Evolutionary conservation across 495 filamentous ascomycete genomes (phyloP).

Genomic region (Sphaerosporella brunnea): DNA sequence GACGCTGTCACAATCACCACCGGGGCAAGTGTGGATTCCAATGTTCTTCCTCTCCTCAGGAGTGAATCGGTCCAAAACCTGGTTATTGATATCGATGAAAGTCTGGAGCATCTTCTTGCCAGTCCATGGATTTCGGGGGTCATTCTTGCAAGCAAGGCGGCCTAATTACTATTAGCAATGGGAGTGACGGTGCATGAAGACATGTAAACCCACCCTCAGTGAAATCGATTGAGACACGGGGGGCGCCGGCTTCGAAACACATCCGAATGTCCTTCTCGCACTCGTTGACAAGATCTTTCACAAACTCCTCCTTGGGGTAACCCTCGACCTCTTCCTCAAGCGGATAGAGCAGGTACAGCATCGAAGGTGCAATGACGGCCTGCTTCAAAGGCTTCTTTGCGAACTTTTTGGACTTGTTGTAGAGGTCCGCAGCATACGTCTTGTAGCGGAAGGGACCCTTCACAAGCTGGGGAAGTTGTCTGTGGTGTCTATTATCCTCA

Average conservation of each 20-base stretch:
- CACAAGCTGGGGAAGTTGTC: constrained; percentile 29
- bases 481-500: constrained; percentile 28
- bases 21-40: constrained; percentile 32
- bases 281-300: constrained; percentile 30
- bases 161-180: no score
- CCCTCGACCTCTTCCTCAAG: constrained; percentile 28
- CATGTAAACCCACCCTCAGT: constrained; percentile 26
- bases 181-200: neutral
- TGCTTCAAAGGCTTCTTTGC: constrained; percentile 28
- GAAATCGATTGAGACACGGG: constrained; percentile 31
- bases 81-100: constrained; percentile 30
- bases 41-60: constrained; percentile 28
- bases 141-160: constrained; percentile 29
- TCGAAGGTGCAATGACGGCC: constrained; percentile 32
- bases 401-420: constrained; percentile 25
- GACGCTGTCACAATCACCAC: constrained; percentile 32
- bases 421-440: constrained; percentile 31
- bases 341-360: constrained; percentile 32
- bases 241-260: constrained; percentile 30
- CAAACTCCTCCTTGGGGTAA: constrained; percentile 28
- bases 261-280: constrained; percentile 32
- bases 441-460: constrained; percentile 30
- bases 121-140: constrained; percentile 32
- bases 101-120: constrained; percentile 28
- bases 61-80: constrained; percentile 28